Percentiles rank a stretch among this genome's conserved stretches.
These are phyloP conservation scores for Fusarium falciforme DNA, from an alignment of 2,329 filamentous ascomycete species.

Conservation along the genomic window DNA sequence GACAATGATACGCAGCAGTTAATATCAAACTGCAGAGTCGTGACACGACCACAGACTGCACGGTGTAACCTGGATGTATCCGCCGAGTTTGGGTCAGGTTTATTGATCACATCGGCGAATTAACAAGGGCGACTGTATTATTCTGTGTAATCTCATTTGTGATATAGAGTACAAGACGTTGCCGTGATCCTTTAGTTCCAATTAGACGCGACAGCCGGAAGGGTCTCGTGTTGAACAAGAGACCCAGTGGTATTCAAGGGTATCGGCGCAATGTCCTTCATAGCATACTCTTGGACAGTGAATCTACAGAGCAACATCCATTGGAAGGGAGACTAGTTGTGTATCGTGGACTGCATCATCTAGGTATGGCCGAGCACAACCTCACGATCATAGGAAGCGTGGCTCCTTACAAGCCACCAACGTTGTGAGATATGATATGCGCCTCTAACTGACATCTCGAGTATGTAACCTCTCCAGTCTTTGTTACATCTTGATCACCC, in stretches of 20 bases:
- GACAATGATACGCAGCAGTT: not conserved
- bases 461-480: not conserved
- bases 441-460: not conserved
- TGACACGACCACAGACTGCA: not conserved
- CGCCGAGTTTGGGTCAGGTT: not conserved
- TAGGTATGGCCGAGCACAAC: not conserved
- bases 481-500: not conserved
- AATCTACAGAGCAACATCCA: not conserved
- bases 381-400: not conserved
- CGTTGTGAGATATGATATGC: not conserved
- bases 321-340: not conserved
- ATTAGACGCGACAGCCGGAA: not conserved
- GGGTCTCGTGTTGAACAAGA: not conserved
- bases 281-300: not conserved
- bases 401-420: not conserved
- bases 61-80: not conserved
- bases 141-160: not conserved
- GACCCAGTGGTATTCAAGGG: not conserved
- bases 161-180: not conserved
- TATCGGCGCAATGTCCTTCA: not conserved
- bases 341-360: not conserved
- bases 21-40: not conserved
- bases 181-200: not conserved
- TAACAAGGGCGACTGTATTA: not conserved
- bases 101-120: not conserved